Percentiles rank a stretch among this genome's conserved stretches.
These are phyloP conservation scores for Chlorokybus atmophyticus DNA, from an alignment of 139 green algal species.

Conservation along the genomic window DNA sequence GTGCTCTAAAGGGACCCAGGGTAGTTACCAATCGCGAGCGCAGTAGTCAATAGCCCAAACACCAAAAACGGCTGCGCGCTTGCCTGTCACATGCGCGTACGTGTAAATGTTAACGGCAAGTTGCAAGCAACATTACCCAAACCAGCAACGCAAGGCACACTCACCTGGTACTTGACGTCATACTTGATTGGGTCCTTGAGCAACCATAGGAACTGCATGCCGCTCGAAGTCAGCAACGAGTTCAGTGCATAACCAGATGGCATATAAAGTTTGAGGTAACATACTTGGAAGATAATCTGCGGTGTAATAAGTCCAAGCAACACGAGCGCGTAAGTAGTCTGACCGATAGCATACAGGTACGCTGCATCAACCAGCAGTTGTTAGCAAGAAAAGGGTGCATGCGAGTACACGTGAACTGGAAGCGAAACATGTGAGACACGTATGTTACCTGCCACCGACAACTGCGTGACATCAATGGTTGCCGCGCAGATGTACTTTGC, in stretches of 20 bases:
- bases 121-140: too few relatives aligned
- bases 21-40: slow-evolving; percentile 65
- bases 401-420: too few relatives aligned
- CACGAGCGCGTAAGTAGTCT: slow-evolving; percentile 70
- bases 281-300: slow-evolving; percentile 47
- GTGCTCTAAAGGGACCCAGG: too few relatives aligned
- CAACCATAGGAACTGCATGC: slow-evolving; percentile 93
- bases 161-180: slow-evolving; percentile 77
- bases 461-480: slow-evolving; percentile 87
- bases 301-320: slow-evolving; percentile 83
- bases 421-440: not conserved
- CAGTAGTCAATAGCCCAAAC: slow-evolving; percentile 90
- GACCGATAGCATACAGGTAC: slow-evolving; percentile 72
- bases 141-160: not conserved
- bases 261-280: not conserved
- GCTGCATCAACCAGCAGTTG: slow-evolving; percentile 42
- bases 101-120: slow-evolving; percentile 26
- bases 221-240: too few relatives aligned
- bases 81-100: slow-evolving; percentile 38
- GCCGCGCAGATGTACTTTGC: slow-evolving; percentile 96
- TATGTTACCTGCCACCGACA: slow-evolving; percentile 26
- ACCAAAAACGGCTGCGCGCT: slow-evolving; percentile 91
- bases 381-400: too few relatives aligned
- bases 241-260: not conserved
- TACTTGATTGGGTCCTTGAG: slow-evolving; percentile 93